phyloP scores from a whole-genome alignment of 2,329 filamentous ascomycete species.

The Eutypella sp. region DNA sequence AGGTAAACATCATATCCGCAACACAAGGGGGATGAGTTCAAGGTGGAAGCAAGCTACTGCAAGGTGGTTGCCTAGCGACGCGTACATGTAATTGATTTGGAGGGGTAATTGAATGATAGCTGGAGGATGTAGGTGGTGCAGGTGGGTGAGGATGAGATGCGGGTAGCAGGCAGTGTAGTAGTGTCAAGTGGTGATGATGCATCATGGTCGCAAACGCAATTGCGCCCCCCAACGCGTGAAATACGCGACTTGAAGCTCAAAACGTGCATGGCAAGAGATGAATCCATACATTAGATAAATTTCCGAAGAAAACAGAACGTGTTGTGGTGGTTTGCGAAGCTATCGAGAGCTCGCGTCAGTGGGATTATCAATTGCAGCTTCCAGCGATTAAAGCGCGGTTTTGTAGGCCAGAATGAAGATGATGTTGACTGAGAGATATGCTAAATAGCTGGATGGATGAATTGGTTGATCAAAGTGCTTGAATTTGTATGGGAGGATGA shows the following conservation, averaged over 20 bases:
- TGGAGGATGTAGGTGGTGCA: too few species aligned
- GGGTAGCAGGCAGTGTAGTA: constrained; percentile 5
- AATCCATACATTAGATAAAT: constrained; percentile 32
- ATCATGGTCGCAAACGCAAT: constrained; percentile 34
- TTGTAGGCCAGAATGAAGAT: too few species aligned
- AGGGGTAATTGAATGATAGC: constrained; percentile 9
- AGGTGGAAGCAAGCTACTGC: too few species aligned
- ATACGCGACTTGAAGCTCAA: constrained; percentile 31
- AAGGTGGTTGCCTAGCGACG: background rate
- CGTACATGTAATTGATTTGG: constrained; percentile 6
- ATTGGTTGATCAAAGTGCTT: too few species aligned
- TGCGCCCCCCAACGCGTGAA: constrained; percentile 27
- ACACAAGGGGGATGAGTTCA: background rate
- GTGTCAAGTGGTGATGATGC: constrained; percentile 15
- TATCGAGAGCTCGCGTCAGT: constrained; percentile 10
- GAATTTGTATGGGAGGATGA: too few species aligned
- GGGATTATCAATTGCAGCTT: too few species aligned
- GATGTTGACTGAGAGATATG: too few species aligned
- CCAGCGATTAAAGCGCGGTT: too few species aligned
- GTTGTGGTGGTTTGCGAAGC: constrained; percentile 30
- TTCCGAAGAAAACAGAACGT: constrained; percentile 13
- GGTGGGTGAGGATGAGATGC: constrained; percentile 6
- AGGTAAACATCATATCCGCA: too few species aligned
- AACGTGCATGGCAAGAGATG: constrained; percentile 19
- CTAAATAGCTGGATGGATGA: too few species aligned